Conservation (phyloP, 441 rosid genomes). For the Erodium trifolium region DNA sequence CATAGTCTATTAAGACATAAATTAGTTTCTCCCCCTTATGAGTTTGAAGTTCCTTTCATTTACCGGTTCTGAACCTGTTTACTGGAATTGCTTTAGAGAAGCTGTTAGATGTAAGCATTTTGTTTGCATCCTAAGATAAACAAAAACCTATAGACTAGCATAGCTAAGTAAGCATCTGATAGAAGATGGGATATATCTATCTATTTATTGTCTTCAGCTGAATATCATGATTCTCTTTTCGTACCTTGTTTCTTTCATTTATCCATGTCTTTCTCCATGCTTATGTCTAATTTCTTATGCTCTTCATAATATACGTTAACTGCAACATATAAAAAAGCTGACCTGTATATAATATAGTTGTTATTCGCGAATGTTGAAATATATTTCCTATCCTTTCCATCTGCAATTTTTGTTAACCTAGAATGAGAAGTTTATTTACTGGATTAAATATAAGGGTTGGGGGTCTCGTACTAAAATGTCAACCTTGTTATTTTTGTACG, state of each 20-base stretch:
- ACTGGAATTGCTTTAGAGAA: conserved; percentile 1
- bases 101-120: neutral
- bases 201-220: neutral
- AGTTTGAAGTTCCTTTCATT: neutral
- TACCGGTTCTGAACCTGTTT: neutral
- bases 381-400: neutral
- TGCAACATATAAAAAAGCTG: neutral
- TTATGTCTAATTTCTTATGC: neutral
- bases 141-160: neutral
- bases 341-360: neutral
- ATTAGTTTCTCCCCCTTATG: neutral
- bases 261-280: neutral
- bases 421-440: neutral
- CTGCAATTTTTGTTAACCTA: neutral
- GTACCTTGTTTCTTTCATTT: neutral
- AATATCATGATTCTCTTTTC: neutral
- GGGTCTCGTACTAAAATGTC: neutral
- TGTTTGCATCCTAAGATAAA: conserved; percentile 6
- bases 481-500: neutral
- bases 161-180: neutral
- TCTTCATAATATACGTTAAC: neutral
- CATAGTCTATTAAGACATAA: neutral
- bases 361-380: neutral
- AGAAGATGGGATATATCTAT: neutral
- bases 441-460: neutral